Percentiles rank a stretch among this genome's conserved stretches.
These are phyloP conservation scores for Aschersonia sp. DNA, from an alignment of 2,329 filamentous ascomycete species.

Conservation along the genomic window DNA sequence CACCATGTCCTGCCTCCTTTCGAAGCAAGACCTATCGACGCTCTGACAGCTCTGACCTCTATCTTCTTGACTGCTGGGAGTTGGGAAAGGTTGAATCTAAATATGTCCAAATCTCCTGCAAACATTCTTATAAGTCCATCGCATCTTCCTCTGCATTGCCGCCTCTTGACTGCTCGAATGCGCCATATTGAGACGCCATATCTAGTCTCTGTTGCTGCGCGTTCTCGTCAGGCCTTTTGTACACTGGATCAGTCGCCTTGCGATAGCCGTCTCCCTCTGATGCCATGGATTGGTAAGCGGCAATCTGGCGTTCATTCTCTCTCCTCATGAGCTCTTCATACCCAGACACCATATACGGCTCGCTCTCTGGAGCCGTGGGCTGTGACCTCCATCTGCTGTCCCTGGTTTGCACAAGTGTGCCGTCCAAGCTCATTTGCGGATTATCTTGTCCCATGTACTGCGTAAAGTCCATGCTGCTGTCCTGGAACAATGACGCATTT, in stretches of 20 bases:
- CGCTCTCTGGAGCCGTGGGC: constrained; percentile 31
- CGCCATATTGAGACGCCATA: constrained; percentile 58
- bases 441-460: constrained; percentile 39
- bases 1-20: no score
- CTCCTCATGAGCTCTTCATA: constrained; percentile 57
- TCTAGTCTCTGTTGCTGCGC: constrained; percentile 35
- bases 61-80: no score
- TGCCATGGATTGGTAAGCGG: constrained; percentile 19
- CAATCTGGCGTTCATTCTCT: constrained; percentile 34
- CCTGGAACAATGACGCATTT: constrained; percentile 40
- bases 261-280: constrained; percentile 26
- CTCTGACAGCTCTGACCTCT: no score
- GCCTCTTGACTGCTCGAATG: constrained; percentile 33
- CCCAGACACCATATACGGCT: constrained; percentile 75
- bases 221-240: constrained; percentile 31
- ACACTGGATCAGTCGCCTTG: constrained; percentile 55
- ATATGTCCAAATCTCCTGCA: not conserved
- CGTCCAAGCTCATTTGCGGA: constrained; percentile 37
- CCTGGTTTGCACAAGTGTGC: constrained; percentile 33
- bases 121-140: constrained; percentile 25
- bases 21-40: no score
- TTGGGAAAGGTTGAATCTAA: not conserved
- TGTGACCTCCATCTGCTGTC: constrained; percentile 37
- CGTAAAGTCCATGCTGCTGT: constrained; percentile 39
- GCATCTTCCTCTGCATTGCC: constrained; percentile 30